These are phyloP conservation scores for Aquilaria sinensis DNA, from an alignment of 345 rosid species.

Conservation along the genomic window DNA sequence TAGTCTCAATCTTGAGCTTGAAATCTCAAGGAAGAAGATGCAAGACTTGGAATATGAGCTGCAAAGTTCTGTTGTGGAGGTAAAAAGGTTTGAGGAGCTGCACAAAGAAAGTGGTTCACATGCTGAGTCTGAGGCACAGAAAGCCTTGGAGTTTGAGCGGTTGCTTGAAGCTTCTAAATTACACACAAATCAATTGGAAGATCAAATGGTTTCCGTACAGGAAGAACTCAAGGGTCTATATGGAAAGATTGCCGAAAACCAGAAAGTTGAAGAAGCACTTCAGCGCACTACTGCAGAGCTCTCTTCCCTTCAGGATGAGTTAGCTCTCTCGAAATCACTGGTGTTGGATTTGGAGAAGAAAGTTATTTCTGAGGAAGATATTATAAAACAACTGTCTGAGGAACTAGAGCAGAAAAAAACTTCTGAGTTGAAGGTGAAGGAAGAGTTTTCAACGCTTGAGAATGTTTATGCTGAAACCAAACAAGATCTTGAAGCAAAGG, in stretches of 20 bases:
- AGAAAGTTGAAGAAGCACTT: constrained; percentile 68
- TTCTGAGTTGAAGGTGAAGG: constrained; percentile 62
- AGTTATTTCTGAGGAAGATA: constrained; percentile 57
- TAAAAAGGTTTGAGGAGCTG: constrained; percentile 73
- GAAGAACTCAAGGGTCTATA: constrained; percentile 67
- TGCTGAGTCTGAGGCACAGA: constrained; percentile 71
- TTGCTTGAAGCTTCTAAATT: constrained; percentile 55
- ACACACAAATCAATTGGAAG: constrained; percentile 60
- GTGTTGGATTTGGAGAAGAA: constrained; percentile 48
- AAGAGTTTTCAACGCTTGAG: constrained; percentile 47
- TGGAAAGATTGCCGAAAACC: constrained; percentile 57
- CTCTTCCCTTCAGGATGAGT: constrained; percentile 59
- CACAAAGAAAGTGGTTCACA: constrained; percentile 67
- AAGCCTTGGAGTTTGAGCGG: constrained; percentile 71
- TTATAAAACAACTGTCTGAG: constrained; percentile 42
- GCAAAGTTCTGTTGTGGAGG: constrained; percentile 47
- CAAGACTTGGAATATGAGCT: constrained; percentile 61
- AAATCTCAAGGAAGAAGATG: constrained; percentile 57
- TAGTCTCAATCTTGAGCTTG: constrained; percentile 55
- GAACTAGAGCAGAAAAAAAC: constrained; percentile 61
- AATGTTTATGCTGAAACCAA: constrained; percentile 35
- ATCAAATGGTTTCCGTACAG: constrained; percentile 44
- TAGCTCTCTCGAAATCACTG: constrained; percentile 53
- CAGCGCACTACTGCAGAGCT: constrained; percentile 51
- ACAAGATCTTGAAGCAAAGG: constrained; percentile 54